Conservation (phyloP, 306 rosid genomes). For the Vigna radiata region DNA sequence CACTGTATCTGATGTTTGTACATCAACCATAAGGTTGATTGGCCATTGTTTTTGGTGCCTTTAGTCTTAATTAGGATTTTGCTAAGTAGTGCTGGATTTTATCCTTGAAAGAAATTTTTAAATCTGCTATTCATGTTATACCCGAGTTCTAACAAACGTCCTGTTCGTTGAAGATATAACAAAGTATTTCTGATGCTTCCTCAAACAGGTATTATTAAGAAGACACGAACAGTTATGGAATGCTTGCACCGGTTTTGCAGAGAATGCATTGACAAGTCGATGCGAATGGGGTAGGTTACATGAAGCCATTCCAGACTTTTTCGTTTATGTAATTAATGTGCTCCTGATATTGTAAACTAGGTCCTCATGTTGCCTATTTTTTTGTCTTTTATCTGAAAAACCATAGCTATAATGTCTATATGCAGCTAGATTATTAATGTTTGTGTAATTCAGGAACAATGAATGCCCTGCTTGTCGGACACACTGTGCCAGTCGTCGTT, state of each 20-base stretch:
- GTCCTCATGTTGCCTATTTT: conserved; percentile 23
- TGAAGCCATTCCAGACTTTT: conserved; percentile 27
- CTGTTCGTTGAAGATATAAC: conserved; percentile 17
- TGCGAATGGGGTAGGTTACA: conserved; percentile 83
- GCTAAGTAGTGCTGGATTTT: conserved; percentile 28
- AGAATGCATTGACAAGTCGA: conserved; percentile 97
- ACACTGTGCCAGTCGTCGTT: conserved; percentile 98
- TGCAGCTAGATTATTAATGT: conserved; percentile 33
- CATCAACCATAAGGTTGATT: conserved; percentile 1
- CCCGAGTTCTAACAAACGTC: conserved; percentile 12
- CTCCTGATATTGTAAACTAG: conserved; percentile 27
- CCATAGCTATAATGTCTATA: background rate
- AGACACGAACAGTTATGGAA: conserved; percentile 97
- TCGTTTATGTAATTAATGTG: conserved; percentile 35
- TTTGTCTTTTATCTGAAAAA: conserved; percentile 31
- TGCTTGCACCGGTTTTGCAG: conserved; percentile 97
- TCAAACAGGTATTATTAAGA: conserved; percentile 81
- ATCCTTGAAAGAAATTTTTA: background rate
- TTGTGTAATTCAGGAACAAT: conserved; percentile 73
- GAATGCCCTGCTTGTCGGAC: conserved; percentile 99
- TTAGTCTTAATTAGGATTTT: conserved; percentile 10
- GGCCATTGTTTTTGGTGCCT: conserved; percentile 2
- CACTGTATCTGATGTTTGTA: conserved; percentile 1
- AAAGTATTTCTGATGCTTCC: conserved; percentile 30
- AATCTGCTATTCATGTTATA: conserved; percentile 23